Percentiles rank a stretch among this genome's conserved stretches.
Conservation (phyloP, 805 yeast genomes). For the Kodamaea leandrae region DNA sequence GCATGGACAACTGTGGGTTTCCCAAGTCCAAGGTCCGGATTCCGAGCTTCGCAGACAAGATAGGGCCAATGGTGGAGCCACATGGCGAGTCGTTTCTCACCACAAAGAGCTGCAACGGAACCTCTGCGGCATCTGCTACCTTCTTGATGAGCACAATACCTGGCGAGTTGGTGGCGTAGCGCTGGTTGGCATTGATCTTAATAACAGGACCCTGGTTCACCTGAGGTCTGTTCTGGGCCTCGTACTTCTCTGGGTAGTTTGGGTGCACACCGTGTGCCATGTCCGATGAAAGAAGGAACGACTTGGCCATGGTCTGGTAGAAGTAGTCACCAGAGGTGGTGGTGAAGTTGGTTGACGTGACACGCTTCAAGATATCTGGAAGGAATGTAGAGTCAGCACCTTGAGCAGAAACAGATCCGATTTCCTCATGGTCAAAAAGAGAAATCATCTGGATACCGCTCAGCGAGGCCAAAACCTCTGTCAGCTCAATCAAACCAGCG, state of each 20-base stretch:
- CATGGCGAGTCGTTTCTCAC: slow-evolving; percentile 91
- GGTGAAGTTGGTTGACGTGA: slow-evolving; percentile 39
- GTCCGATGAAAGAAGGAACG: slow-evolving; percentile 88
- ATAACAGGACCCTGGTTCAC: slow-evolving; percentile 90
- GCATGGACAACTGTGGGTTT: slow-evolving; percentile 91
- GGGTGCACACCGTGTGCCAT: slow-evolving; percentile 98
- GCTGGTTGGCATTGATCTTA: slow-evolving; percentile 91
- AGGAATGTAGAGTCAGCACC: slow-evolving; percentile 94
- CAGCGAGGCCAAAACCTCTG: slow-evolving; percentile 43
- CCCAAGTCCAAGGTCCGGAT: slow-evolving; percentile 86
- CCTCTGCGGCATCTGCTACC: slow-evolving; percentile 61
- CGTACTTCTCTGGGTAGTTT: slow-evolving; percentile 76
- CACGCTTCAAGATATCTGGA: slow-evolving; percentile 71
- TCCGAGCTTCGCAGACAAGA: slow-evolving; percentile 83
- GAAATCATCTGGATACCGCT: slow-evolving; percentile 70
- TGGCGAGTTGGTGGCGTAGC: slow-evolving; percentile 90
- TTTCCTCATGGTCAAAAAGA: slow-evolving; percentile 92
- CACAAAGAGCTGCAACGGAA: slow-evolving; percentile 92
- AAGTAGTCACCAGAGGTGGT: slow-evolving; percentile 30
- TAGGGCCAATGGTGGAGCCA: slow-evolving; percentile 96
- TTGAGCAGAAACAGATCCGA: slow-evolving; percentile 91
- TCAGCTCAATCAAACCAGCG: slow-evolving; percentile 62
- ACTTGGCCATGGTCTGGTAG: slow-evolving; percentile 62
- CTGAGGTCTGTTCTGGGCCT: slow-evolving; percentile 72
- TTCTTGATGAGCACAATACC: slow-evolving; percentile 78